Conservation (phyloP, 352 stramenopile species). For the Phytophthora uliginosa region DNA sequence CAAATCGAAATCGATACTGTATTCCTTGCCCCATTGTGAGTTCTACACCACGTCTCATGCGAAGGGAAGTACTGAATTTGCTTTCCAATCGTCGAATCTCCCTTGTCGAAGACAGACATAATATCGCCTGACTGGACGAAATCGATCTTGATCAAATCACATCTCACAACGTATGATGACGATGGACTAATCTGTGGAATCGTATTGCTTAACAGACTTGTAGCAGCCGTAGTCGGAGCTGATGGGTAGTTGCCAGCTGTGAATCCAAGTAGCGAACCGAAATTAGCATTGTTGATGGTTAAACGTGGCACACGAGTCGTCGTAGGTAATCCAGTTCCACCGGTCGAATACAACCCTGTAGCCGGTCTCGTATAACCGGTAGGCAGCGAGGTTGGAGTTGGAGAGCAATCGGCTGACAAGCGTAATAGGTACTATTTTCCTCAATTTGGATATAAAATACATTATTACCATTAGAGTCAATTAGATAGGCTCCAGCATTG, state of each 20-base stretch:
- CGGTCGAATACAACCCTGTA: not conserved
- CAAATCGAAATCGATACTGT: too few species aligned
- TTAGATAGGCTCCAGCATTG: not conserved
- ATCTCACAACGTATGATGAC: not conserved
- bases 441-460: conserved; percentile 18
- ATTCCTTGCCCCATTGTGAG: not conserved
- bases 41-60: not conserved
- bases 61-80: not conserved
- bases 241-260: too few species aligned
- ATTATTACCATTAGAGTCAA: conserved; percentile 11
- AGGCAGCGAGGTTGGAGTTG: not conserved
- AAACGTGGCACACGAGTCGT: not conserved
- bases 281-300: not conserved
- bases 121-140: not conserved
- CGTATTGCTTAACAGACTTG: not conserved
- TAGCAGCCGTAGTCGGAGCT: not conserved
- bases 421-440: conserved; percentile 22
- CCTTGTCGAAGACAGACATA: not conserved
- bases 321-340: not conserved
- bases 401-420: not conserved
- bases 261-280: too few species aligned
- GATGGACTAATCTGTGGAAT: not conserved
- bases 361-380: not conserved
- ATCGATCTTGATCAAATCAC: not conserved
- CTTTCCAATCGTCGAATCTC: not conserved